Base-by-base conservation (phyloP, 441 rosid species). In the Lepidium campestre region DNA sequence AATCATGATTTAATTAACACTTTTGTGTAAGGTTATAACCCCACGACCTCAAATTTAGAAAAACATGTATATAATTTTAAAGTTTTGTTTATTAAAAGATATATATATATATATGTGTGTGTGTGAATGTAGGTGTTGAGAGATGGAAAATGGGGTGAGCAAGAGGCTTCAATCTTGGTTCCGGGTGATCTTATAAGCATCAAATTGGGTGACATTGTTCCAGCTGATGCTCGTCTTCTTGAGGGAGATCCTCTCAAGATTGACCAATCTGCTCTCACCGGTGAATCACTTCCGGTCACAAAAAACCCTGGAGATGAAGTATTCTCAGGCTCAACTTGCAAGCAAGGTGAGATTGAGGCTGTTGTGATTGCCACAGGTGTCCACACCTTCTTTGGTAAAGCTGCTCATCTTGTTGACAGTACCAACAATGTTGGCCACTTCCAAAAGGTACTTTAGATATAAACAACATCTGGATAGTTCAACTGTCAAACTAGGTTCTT, bases 381-480 rank as follows among this genome's bases (percentile, higher is more conserved):
- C 20, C 90, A 89, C 63, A 91, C 99, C 75, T 93, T 93, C 84
- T 93, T 93, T 57, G 97, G 99, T 62, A 93, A 93, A 70, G 99
- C 97, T 29, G 97, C 97, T 60, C 93, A 87, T 79, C 95, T 93
- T 40, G 97, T 91, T 14, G 97, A 93, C 63, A 89, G 71, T 85
- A 93, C 99, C 72, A 84, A 91, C 76, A 87, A 91, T 42, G 84
- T 89, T 65, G 99, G 97, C 17, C 99, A 93, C 68, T 93, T 91
- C 83, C 99, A 93, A 60, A 75, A 87, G 90, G 98, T 90, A 81
- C 6, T 56, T 46, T 52, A 37, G 12, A 19, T 40, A 23, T 19
- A 14, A 17, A 35, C 9, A 34, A 45, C 32, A 11, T 50, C 6
- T n/a, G 20, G 13, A n/a, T 67, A 18, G 4, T 48, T 5, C 11